A percentile compares a stretch with the other conserved stretches of the same genome.
These are phyloP conservation scores for Domatiomyces globalis DNA, from an alignment of 2,329 filamentous ascomycete species.

Conservation along the genomic window DNA sequence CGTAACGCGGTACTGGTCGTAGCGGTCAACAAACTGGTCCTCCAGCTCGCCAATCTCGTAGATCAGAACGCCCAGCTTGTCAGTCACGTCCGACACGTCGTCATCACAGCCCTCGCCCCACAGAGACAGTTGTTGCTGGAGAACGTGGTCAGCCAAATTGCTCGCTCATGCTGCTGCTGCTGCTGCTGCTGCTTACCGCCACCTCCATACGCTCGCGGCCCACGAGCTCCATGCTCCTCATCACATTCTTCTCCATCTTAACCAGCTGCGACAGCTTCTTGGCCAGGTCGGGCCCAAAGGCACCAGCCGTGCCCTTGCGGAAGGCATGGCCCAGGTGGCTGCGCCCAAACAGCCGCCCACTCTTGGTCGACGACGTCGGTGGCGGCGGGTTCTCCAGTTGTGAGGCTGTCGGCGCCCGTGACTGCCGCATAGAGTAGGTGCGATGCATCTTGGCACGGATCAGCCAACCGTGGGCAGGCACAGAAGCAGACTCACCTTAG, in stretches of 20 bases:
- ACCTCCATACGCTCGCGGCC: conserved; percentile 96
- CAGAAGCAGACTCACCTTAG: not conserved
- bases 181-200: conserved; percentile 51
- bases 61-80: conserved; percentile 93
- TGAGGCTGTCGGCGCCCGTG: conserved; percentile 87
- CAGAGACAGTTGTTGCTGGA: conserved; percentile 90
- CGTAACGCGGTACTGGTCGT: conserved; percentile 97
- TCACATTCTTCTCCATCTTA: conserved; percentile 99
- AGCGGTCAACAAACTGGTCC: conserved; percentile 95
- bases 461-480: not conserved
- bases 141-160: conserved; percentile 8
- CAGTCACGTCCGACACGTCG: conserved; percentile 95
- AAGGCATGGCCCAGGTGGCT: conserved; percentile 60
- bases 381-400: conserved; percentile 85
- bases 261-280: conserved; percentile 97
- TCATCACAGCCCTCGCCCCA: conserved; percentile 96
- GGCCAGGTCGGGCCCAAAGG: conserved; percentile 65
- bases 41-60: conserved; percentile 98
- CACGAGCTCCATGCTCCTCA: conserved; percentile 94
- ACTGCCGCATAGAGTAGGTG: conserved; percentile 97
- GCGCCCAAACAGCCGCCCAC: conserved; percentile 74
- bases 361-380: conserved; percentile 80
- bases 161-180: not conserved
- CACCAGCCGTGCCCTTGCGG: conserved; percentile 37
- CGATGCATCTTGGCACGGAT: conserved; percentile 60